A percentile compares a stretch with the other conserved stretches of the same genome.
Conservation (phyloP, 2,329 filamentous ascomycete species). For the Didymella pomorum region DNA sequence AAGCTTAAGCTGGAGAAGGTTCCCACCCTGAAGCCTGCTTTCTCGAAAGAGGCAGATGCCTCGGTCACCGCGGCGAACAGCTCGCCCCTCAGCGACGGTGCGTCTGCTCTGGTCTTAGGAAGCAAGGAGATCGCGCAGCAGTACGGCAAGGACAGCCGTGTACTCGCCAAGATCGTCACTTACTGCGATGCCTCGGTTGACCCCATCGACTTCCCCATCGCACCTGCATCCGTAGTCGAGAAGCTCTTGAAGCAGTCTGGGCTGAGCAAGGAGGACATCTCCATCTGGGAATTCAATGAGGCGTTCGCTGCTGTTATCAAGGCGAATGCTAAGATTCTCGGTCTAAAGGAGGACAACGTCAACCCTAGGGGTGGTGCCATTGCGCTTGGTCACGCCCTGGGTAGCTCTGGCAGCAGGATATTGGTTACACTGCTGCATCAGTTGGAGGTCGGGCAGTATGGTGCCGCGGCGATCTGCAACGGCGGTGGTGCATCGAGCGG, state of each 20-base stretch:
- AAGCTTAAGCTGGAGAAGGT: constrained; percentile 89
- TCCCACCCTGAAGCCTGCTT: constrained; percentile 86
- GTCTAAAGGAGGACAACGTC: constrained; percentile 78
- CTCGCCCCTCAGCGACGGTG: constrained; percentile 93
- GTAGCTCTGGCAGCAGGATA: constrained; percentile 92
- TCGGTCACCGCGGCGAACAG: constrained; percentile 95
- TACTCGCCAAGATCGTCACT: constrained; percentile 85
- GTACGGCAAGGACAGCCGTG: constrained; percentile 78
- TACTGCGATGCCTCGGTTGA: constrained; percentile 89
- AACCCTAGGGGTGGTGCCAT: constrained; percentile 93
- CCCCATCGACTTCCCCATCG: constrained; percentile 91
- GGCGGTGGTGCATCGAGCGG: constrained; percentile 92
- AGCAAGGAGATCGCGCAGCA: constrained; percentile 81
- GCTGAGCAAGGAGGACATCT: constrained; percentile 88
- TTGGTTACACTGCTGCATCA: constrained; percentile 90
- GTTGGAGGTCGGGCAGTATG: constrained; percentile 90
- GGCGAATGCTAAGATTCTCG: constrained; percentile 91
- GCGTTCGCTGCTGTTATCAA: constrained; percentile 96
- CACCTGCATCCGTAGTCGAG: constrained; percentile 90
- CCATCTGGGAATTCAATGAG: constrained; percentile 98
- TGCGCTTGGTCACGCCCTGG: constrained; percentile 87
- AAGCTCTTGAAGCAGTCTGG: constrained; percentile 88
- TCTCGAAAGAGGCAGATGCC: constrained; percentile 85
- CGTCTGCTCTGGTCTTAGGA: constrained; percentile 84
- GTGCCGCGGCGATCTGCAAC: constrained; percentile 95